Evolutionary conservation across 306 rosid genomes (phyloP).

Genomic region (Corylus avellana): DNA sequence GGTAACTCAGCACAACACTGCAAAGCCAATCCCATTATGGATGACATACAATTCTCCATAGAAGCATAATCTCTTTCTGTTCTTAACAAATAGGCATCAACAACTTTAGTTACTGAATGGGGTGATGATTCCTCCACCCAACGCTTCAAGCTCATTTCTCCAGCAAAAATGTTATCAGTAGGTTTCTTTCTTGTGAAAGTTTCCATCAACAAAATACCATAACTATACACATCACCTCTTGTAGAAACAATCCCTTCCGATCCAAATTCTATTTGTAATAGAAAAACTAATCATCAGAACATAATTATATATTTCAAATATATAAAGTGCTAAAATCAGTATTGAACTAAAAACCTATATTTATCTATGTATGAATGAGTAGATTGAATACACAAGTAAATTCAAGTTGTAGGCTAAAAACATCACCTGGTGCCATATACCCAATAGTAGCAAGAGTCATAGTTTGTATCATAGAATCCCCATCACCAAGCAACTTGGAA

Average conservation of each 20-base stretch:
- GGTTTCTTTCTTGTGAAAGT: constrained; percentile 14
- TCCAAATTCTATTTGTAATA: not conserved
- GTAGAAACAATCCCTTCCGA: not conserved
- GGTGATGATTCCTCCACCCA: not conserved
- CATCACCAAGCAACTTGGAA: no score
- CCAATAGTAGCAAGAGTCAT: no score
- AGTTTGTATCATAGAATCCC: no score
- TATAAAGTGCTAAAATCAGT: not conserved
- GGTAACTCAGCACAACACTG: not conserved
- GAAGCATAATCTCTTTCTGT: not conserved
- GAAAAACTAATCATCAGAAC: no score
- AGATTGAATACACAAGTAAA: no score
- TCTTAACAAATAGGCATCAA: not conserved
- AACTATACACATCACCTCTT: no score
- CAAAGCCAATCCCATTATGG: not conserved
- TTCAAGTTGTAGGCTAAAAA: no score
- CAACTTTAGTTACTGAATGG: not conserved
- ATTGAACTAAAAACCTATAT: constrained; percentile 22
- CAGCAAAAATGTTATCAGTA: not conserved
- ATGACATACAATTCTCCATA: not conserved
- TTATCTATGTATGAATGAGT: not conserved
- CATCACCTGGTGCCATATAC: no score
- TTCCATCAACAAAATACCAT: not conserved
- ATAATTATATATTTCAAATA: not conserved
- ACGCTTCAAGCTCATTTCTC: constrained; percentile 3